Evolutionary conservation across 2,329 filamentous ascomycete species (phyloP).

Genomic region (Huntiella moniliformis): DNA sequence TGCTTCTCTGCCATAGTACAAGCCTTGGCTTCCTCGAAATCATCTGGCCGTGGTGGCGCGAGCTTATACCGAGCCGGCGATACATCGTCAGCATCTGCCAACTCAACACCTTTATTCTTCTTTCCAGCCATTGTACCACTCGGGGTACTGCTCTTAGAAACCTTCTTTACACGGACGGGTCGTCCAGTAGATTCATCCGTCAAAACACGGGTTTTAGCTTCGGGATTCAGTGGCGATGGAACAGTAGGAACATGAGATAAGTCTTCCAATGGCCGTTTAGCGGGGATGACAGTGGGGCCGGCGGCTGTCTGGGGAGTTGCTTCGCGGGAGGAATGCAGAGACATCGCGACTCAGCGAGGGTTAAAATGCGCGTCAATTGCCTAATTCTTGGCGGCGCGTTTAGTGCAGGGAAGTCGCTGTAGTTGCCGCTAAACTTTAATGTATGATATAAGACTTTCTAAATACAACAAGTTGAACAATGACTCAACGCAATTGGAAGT

Average conservation of each 20-base stretch:
- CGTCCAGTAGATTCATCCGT: conserved; percentile 31
- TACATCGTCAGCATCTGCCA: conserved; percentile 24
- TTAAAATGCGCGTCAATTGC: no score
- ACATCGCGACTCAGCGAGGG: no score
- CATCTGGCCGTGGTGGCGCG: conserved; percentile 40
- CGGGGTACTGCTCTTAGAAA: conserved; percentile 34
- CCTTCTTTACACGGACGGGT: conserved; percentile 39
- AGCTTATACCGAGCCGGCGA: conserved; percentile 43
- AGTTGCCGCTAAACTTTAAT: no score
- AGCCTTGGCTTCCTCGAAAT: conserved; percentile 40
- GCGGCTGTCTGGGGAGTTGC: not conserved
- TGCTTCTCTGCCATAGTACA: conserved; percentile 39
- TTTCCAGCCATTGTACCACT: conserved; percentile 29
- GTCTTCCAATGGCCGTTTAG: conserved; percentile 50
- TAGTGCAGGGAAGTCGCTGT: no score
- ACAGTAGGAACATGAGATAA: conserved; percentile 46
- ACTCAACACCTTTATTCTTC: conserved; percentile 20
- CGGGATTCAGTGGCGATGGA: conserved; percentile 57
- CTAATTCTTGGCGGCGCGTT: no score
- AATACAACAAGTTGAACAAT: no score
- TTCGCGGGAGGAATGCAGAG: not conserved
- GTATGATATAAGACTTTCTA: no score
- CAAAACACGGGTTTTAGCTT: conserved; percentile 20
- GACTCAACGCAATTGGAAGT: no score
- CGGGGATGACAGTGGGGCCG: conserved; percentile 29